These are phyloP conservation scores for Vitis hybrid DNA, from an alignment of 177 flowering plant genomes.

Conservation along the genomic window DNA sequence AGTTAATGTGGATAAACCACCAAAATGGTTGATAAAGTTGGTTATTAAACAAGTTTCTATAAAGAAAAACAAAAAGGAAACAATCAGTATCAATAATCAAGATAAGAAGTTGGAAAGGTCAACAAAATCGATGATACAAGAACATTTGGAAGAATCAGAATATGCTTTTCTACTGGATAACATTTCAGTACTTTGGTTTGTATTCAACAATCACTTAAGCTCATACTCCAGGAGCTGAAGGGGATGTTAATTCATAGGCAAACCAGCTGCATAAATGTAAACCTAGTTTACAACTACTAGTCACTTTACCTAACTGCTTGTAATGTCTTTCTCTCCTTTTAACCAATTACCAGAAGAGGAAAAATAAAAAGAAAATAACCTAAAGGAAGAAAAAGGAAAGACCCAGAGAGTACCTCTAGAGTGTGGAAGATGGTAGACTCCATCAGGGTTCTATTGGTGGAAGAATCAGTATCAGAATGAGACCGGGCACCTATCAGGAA, in stretches of 20 bases:
- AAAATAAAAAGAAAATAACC: not conserved
- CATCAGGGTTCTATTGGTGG: conserved; percentile 32
- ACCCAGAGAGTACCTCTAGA: conserved; percentile 50
- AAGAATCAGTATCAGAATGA: conserved; percentile 53
- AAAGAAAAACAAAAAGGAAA: too few species aligned
- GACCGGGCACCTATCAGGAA: conserved; percentile 69
- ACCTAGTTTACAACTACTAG: not conserved
- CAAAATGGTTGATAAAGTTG: not conserved
- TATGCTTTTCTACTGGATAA: too few species aligned
- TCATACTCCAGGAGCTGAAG: too few species aligned
- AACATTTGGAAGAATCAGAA: too few species aligned
- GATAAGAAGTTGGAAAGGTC: too few species aligned
- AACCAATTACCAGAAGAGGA: not conserved
- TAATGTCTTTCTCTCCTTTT: not conserved
- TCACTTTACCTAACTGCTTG: not conserved
- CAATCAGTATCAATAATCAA: too few species aligned
- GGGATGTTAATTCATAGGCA: too few species aligned
- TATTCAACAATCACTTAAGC: too few species aligned
- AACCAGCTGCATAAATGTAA: too few species aligned
- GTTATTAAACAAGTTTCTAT: not conserved
- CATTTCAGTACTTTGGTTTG: too few species aligned
- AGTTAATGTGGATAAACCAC: not conserved
- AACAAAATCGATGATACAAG: too few species aligned
- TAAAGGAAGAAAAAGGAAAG: not conserved
- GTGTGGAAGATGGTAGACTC: conserved; percentile 58